A percentile compares a stretch with the other conserved stretches of the same genome.
These are phyloP conservation scores for Neoascochyta sp. DNA, from an alignment of 2,329 filamentous ascomycete genomes.

Conservation along the genomic window DNA sequence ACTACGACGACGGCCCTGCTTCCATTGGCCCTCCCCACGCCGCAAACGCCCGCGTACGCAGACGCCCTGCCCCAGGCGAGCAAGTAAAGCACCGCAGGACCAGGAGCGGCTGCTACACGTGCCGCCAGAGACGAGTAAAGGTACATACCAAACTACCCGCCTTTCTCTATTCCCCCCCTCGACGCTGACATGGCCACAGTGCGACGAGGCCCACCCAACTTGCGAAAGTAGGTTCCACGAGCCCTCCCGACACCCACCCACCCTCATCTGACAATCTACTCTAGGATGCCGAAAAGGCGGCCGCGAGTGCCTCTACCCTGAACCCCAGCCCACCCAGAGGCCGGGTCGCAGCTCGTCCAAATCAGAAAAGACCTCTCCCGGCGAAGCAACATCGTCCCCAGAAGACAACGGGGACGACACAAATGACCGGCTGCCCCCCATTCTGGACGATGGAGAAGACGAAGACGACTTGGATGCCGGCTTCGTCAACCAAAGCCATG, in stretches of 20 bases:
- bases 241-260: not conserved
- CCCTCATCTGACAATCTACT: conserved; percentile 13
- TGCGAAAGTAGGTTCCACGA: conserved; percentile 70
- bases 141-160: conserved; percentile 36
- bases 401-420: conserved; percentile 47
- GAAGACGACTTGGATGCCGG: conserved; percentile 32
- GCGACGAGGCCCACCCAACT: conserved; percentile 81
- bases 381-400: conserved; percentile 51
- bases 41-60: conserved; percentile 26
- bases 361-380: conserved; percentile 41
- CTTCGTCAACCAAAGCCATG: conserved; percentile 17
- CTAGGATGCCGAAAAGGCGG: conserved; percentile 85
- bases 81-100: conserved; percentile 91
- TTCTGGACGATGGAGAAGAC: conserved; percentile 47
- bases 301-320: conserved; percentile 86
- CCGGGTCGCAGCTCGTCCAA: conserved; percentile 48
- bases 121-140: conserved; percentile 81
- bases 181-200: conserved; percentile 54
- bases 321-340: conserved; percentile 55
- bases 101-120: conserved; percentile 90
- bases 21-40: conserved; percentile 25
- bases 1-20: conserved; percentile 34
- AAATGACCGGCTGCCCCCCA: conserved; percentile 40
- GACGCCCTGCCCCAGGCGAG: conserved; percentile 47
- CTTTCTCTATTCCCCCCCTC: too few relatives aligned